These are phyloP conservation scores for Bonnemaisonia californica DNA, from an alignment of 31 red algal species.

Conservation along the genomic window DNA sequence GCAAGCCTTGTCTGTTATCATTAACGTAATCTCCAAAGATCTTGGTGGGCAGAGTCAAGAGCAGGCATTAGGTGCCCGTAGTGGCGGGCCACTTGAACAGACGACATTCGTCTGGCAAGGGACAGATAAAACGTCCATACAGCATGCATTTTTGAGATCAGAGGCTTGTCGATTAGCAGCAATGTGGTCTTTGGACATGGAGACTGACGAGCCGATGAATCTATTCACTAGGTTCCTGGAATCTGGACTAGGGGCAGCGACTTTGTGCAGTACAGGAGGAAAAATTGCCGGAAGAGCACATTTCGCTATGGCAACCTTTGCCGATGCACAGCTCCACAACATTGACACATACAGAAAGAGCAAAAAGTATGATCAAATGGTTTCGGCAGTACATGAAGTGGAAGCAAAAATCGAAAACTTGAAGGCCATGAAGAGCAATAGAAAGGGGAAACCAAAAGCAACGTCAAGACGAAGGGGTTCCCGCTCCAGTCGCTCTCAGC, in stretches of 20 bases:
- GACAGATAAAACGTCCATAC: background rate
- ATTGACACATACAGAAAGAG: conserved; percentile 63
- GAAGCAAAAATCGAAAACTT: conserved; percentile 53
- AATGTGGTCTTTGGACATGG: conserved; percentile 78
- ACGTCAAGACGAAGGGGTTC: background rate
- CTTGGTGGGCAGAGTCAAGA: conserved; percentile 31
- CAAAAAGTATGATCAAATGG: conserved; percentile 60
- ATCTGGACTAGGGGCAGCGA: conserved; percentile 47
- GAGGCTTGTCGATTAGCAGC: conserved; percentile 81
- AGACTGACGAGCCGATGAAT: conserved; percentile 62
- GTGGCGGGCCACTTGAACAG: background rate
- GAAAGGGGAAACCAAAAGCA: conserved; percentile 3
- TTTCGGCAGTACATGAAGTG: conserved; percentile 26
- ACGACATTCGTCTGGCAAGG: conserved; percentile 1
- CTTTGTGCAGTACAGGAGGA: background rate
- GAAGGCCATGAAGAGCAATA: conserved; percentile 42
- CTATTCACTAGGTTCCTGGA: conserved; percentile 68
- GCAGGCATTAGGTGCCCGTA: background rate
- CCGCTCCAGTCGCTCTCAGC: conserved; percentile 34
- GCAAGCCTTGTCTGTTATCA: conserved; percentile 49
- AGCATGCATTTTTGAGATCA: conserved; percentile 51
- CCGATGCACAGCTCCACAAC: conserved; percentile 66
- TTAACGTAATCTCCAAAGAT: conserved; percentile 39
- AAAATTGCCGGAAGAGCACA: conserved; percentile 42
- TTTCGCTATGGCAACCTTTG: conserved; percentile 75